Percentiles rank a stretch among this genome's conserved stretches.
Evolutionary conservation across 805 yeast genomes (phyloP).

Genomic region (Yueomyces sinensis): DNA sequence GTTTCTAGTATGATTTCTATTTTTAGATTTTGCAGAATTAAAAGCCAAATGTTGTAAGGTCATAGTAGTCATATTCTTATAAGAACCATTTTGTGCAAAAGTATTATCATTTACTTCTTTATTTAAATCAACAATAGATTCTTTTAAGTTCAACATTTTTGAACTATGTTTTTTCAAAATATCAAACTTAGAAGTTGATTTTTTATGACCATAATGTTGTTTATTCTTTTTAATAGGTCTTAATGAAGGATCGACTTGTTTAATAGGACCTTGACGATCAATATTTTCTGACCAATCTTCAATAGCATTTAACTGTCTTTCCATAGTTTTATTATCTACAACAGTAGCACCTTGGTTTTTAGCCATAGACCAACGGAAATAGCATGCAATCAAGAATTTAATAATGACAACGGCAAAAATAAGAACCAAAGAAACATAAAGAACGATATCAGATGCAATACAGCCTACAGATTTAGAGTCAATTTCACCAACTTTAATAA

Average conservation of each 20-base stretch:
- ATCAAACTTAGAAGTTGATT: constrained; percentile 19
- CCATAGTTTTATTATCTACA: constrained; percentile 46
- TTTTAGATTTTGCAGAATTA: constrained; percentile 24
- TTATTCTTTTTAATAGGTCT: constrained; percentile 33
- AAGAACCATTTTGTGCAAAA: constrained; percentile 6
- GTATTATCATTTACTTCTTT: background rate
- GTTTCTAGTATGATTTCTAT: constrained; percentile 3
- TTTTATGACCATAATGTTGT: constrained; percentile 12
- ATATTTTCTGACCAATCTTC: constrained; percentile 80
- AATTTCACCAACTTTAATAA: constrained; percentile 75
- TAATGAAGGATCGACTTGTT: constrained; percentile 35
- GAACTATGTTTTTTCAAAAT: constrained; percentile 26
- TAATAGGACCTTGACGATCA: constrained; percentile 35
- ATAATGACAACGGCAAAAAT: constrained; percentile 66
- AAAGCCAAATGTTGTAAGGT: constrained; percentile 32
- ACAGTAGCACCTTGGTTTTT: constrained; percentile 68
- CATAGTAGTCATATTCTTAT: constrained; percentile 39
- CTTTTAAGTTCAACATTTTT: constrained; percentile 14
- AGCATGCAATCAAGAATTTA: constrained; percentile 77
- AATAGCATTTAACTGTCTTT: constrained; percentile 48
- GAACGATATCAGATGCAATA: constrained; percentile 76
- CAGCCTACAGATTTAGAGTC: constrained; percentile 90
- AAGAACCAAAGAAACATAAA: constrained; percentile 69
- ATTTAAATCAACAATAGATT: constrained; percentile 6
- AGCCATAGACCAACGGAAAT: constrained; percentile 76